Base-by-base conservation (phyloP, 805 yeast species). In the Yarrowia bubula region DNA sequence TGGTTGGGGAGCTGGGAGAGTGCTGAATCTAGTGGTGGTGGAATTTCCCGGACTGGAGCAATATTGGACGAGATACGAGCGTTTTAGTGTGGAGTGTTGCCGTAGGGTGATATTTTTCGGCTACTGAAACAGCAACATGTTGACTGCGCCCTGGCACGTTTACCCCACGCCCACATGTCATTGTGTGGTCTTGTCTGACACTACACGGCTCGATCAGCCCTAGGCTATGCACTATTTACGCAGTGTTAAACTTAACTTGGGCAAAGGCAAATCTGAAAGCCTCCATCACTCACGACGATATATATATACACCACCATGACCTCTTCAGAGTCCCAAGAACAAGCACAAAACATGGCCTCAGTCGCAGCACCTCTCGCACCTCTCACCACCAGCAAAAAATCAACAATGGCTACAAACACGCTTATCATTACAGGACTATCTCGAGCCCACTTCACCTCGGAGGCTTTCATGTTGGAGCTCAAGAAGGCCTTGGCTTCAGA, bases 341-440 rank as follows among this genome's bases (percentile, higher is more conserved):
- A n/a, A 18, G 5, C 14, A 37, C 35, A 37, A 37, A 51, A 33
- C 9, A 55, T 55, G 61, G 42, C 61, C 46, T 15, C 61, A 13
- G 61, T 55, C 10, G 61, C 46, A 55, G 42, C 18, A 18, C 61
- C 61, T 31, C 38, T 55, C 47, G 47, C 47, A 15, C 43, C 47
- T 31, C 37, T 31, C 22, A 15, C 61, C 4, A 7, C 44, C 5
- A 17, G 41, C 55, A 48, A 48, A 35, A 47, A 47, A 33, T 22
- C 58, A 37, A 4, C 35, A 8, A 55, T 55, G 60, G 67, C 68
- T 15, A 43, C 67, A 17, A 67, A 67, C 53, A 67, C 68, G 7
- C 60, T 67, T 18, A 51, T 67, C n/a, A 58, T 67, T 48, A 43
- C 66, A 38, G 68, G 68, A 10, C 50, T 67, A 5, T 53, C 61